A percentile compares a stretch with the other conserved stretches of the same genome.
Evolutionary conservation across 2,329 filamentous ascomycete genomes (phyloP).

Genomic region (Scolecobasidium constrictum): DNA sequence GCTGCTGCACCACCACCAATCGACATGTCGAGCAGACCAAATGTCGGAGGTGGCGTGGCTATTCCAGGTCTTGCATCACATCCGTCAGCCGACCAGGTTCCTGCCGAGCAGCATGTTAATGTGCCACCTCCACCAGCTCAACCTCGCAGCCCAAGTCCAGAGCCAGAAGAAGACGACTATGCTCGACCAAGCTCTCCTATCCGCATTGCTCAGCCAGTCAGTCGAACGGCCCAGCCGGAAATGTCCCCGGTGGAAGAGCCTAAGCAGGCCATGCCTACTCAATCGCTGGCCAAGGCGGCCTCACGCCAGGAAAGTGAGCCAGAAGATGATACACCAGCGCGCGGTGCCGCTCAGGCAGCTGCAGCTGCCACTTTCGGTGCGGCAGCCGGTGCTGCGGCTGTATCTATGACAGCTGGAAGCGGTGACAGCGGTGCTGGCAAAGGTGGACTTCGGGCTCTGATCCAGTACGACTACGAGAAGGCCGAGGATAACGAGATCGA

Average conservation of each 20-base stretch:
- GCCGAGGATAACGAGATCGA: slow-evolving; percentile 96
- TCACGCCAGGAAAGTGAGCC: slow-evolving; percentile 55
- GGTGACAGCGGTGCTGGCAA: slow-evolving; percentile 22
- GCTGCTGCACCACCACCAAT: slow-evolving; percentile 49
- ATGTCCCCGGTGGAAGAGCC: slow-evolving; percentile 41
- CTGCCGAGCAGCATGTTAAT: slow-evolving; percentile 42
- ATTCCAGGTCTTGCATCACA: slow-evolving; percentile 65
- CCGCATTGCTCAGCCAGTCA: slow-evolving; percentile 75
- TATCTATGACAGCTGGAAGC: too few relatives aligned
- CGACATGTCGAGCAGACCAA: slow-evolving; percentile 57
- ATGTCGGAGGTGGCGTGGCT: slow-evolving; percentile 56
- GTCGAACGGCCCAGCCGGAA: slow-evolving; percentile 44
- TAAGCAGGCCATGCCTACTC: slow-evolving; percentile 51
- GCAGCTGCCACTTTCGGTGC: slow-evolving; percentile 32
- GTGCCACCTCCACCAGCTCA: slow-evolving; percentile 30
- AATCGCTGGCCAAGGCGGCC: slow-evolving; percentile 51
- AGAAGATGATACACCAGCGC: slow-evolving; percentile 42
- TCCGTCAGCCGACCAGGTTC: slow-evolving; percentile 36
- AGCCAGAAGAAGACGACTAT: slow-evolving; percentile 21
- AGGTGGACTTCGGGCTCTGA: slow-evolving; percentile 60
- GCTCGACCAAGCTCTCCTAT: slow-evolving; percentile 60
- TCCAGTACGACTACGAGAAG: slow-evolving; percentile 95
- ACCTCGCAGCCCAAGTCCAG: slow-evolving; percentile 35
- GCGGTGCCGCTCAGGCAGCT: slow-evolving; percentile 40
- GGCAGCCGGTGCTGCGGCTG: slow-evolving; percentile 25